Base-by-base conservation (phyloP, 179 eudicot genomes). In the Heliamphora pulchella region DNA sequence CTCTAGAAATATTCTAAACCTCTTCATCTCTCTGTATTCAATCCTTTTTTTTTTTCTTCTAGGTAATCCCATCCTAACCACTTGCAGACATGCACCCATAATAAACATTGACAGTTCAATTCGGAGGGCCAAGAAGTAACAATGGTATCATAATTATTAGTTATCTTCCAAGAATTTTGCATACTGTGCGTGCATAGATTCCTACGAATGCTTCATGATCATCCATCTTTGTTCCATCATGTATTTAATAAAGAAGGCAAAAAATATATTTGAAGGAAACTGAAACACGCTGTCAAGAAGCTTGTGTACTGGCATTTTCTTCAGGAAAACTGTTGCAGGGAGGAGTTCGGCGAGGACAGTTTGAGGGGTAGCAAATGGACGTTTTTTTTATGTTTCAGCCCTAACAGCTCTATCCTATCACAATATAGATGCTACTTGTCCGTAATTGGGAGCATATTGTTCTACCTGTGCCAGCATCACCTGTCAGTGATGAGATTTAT, bases 401-500 rank as follows among this genome's bases (percentile, higher is more conserved):
- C 64, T 0, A 31, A 22, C 61, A 73, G 76, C 46, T 31, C 46
- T 9, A 20, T 22, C 46, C 46, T 20, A 73, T 11, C 10, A 13
- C 20, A 3, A 7, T 64, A 9, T 10, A 31, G n/a, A n/a, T n/a
- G n/a, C n/a, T n/a, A n/a, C n/a, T n/a, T n/a, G 31, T 31, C 31
- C 47, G 50, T 48, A 8, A 18, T 71, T 22, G 44, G 41, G 39
- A 73, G 46, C 18, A 2, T 6, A 55, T 14, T 75, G 50, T 15
- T 15, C 50, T 3, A 43, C 53, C 13, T 1, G 50, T 62, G 55
- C 57, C 5, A n/a, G 70, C 58, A 18, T 20, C 55, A 74, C 67
- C 68, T 75, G 67, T 44, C 78, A 44, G 18, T 62, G 43, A 61
- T 76, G 69, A 76, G n/a, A 62, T 17, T 1, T 46, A n/a, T 62